Evolutionary conservation across 2,329 filamentous ascomycete species (phyloP), one percentile per base, ranked within the genome.

Genomic region (Clarireedia hainanense): DNA sequence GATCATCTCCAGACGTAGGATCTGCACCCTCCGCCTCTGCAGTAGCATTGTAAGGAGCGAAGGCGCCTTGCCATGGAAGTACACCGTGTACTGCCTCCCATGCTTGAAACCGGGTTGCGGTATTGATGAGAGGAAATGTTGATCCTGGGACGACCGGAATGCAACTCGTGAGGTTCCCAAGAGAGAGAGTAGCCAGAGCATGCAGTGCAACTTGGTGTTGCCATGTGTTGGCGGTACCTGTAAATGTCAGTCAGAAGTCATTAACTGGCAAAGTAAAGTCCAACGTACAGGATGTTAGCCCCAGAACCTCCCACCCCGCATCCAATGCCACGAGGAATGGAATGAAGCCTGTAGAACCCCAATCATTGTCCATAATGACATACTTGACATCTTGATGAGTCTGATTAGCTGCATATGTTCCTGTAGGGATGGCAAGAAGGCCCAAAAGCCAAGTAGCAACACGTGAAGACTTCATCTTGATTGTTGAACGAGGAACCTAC

Each of bases 131-230:
- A 0, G 76, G 76, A 57, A 73, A 76, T 59, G 76, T 68, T 50
- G 74, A 63, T 10, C 76, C 76, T 27, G 73, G 69, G 58, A 74
- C 70, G 2, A 78, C 75, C 0, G 76, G 76, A 39, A 79, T 75
- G 59, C 76, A 78, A 47, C 66, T 69, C 1, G 53, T 51, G 7
- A 78, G 62, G 50, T 73, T 73, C 14, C 75, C 75, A 12, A 73
- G 63, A 62, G 78, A 75, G 0, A 79, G 68, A 2, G 71, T 73
- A 2, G 75, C 74, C 1, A 79, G 67, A 2, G 71, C 76, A 55
- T 79, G 76, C 1, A 75, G 65, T 24, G 73, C 74, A 10, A 64
- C 67, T 59, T 78, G 75, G 7, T 70, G 66, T 36, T 75, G 71
- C 75, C 75, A 79, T 3, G 70, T 71, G 57, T 78, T 71, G 36